These are phyloP conservation scores for Naegleria lovaniensis DNA, from an alignment of 208 protist genomes.

Conservation along the genomic window DNA sequence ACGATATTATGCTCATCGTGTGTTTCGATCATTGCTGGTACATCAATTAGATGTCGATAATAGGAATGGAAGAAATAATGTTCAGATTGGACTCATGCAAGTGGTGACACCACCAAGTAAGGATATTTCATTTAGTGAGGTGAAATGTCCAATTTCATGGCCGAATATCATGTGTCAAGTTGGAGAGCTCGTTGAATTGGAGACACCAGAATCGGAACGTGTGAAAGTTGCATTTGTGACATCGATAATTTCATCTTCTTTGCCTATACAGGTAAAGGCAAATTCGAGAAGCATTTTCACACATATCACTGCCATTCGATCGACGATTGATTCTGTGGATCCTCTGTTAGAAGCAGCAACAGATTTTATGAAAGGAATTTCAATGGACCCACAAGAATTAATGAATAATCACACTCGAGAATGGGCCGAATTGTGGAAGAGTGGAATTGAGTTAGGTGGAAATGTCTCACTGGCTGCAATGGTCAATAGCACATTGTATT, in stretches of 20 bases:
- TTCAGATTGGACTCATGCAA: background rate
- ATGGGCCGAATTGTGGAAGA: background rate
- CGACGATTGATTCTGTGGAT: background rate
- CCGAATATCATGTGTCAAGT: background rate
- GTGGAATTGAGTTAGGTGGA: background rate
- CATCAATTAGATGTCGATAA: background rate
- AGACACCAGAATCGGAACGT: background rate
- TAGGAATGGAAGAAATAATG: background rate
- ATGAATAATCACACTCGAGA: background rate
- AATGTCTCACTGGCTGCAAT: background rate
- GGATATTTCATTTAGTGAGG: background rate
- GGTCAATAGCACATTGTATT: constrained; percentile 33
- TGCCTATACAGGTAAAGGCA: background rate
- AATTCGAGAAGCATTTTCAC: background rate
- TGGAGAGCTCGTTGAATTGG: background rate
- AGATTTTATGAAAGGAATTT: background rate
- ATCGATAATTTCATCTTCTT: background rate
- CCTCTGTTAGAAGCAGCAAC: background rate
- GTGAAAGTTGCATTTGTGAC: background rate
- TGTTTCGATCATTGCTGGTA: background rate
- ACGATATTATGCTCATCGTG: background rate
- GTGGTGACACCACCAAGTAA: background rate
- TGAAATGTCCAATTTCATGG: background rate
- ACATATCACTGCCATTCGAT: background rate
- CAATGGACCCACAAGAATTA: background rate